Conservation (phyloP, 768 basidiomycete genomes). For the Cubamyces sp. region DNA sequence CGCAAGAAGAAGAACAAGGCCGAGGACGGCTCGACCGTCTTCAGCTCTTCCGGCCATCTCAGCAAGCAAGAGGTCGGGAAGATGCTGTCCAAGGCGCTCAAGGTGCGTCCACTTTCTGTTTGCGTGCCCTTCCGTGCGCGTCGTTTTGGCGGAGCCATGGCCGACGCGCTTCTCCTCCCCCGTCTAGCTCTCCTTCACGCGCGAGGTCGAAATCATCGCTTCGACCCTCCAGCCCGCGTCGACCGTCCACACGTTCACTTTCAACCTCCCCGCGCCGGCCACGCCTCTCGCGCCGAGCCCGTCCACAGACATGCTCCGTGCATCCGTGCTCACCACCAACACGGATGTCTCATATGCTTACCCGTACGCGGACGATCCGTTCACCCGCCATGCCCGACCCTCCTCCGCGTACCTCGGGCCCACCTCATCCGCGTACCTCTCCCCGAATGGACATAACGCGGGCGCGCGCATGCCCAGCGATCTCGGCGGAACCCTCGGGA, state of each 20-base stretch:
- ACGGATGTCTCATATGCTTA: conserved; percentile 66
- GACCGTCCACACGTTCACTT: conserved; percentile 91
- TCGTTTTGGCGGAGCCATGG: conserved; percentile 1
- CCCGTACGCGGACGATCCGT: conserved; percentile 77
- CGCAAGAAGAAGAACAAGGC: conserved; percentile 68
- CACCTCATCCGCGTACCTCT: conserved; percentile 48
- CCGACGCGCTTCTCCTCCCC: conserved; percentile 11
- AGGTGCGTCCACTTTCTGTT: conserved; percentile 49
- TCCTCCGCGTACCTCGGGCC: conserved; percentile 83
- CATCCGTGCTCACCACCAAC: conserved; percentile 69
- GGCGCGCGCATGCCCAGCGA: conserved; percentile 31
- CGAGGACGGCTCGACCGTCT: conserved; percentile 59
- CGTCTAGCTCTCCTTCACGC: conserved; percentile 81
- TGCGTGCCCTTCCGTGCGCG: background rate
- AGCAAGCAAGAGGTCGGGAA: conserved; percentile 87
- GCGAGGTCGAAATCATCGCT: conserved; percentile 92
- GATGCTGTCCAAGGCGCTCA: conserved; percentile 90
- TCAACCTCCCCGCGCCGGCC: conserved; percentile 76
- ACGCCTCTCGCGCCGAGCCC: conserved; percentile 78
- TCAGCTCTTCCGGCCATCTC: conserved; percentile 80
- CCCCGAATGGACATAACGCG: conserved; percentile 37
- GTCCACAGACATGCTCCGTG: conserved; percentile 71
- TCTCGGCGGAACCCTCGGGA: conserved; percentile 28
- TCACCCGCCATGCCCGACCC: conserved; percentile 61
- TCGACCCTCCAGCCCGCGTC: conserved; percentile 94